A percentile compares a stretch with the other conserved stretches of the same genome.
phyloP scores from a whole-genome alignment of 1,139 yeast species.

The Magnusiomyces fungicola region DNA sequence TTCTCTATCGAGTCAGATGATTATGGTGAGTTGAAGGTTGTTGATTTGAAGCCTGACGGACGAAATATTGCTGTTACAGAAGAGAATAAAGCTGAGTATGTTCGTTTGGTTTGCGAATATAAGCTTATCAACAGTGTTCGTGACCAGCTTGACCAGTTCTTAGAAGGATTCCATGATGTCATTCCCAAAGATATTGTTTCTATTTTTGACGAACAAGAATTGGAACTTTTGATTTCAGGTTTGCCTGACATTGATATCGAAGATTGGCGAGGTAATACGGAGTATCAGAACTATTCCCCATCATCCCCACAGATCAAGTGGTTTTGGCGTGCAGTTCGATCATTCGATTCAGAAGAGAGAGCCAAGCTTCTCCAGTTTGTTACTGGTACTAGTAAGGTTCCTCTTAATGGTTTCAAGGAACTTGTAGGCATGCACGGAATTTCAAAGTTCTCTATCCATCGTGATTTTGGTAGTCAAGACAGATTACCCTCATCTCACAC shows the following conservation, averaged over 20 bases:
- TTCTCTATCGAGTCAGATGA: constrained; percentile 92
- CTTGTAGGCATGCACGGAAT: constrained; percentile 84
- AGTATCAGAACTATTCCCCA: constrained; percentile 75
- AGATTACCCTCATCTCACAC: constrained; percentile 94
- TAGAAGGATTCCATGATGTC: constrained; percentile 79
- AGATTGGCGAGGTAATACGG: constrained; percentile 89
- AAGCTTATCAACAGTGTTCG: constrained; percentile 74
- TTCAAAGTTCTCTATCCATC: constrained; percentile 80
- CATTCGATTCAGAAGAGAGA: constrained; percentile 89
- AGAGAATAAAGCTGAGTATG: constrained; percentile 86
- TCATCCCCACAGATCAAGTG: constrained; percentile 87
- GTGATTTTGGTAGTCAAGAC: constrained; percentile 80
- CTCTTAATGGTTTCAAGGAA: constrained; percentile 87
- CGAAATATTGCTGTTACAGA: constrained; percentile 82
- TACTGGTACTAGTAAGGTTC: constrained; percentile 96
- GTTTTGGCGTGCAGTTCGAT: constrained; percentile 97
- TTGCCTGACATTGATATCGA: constrained; percentile 92
- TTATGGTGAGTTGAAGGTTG: constrained; percentile 77
- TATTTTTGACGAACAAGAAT: constrained; percentile 91
- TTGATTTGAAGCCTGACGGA: constrained; percentile 79
- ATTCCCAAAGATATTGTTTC: constrained; percentile 82
- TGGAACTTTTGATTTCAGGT: constrained; percentile 88
- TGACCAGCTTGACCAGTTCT: constrained; percentile 81
- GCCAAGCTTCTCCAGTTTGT: constrained; percentile 93
- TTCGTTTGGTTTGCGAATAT: constrained; percentile 76